These are phyloP conservation scores for Rhodotorula sp. DNA, from an alignment of 1,284 basidiomycete species.

Conservation along the genomic window DNA sequence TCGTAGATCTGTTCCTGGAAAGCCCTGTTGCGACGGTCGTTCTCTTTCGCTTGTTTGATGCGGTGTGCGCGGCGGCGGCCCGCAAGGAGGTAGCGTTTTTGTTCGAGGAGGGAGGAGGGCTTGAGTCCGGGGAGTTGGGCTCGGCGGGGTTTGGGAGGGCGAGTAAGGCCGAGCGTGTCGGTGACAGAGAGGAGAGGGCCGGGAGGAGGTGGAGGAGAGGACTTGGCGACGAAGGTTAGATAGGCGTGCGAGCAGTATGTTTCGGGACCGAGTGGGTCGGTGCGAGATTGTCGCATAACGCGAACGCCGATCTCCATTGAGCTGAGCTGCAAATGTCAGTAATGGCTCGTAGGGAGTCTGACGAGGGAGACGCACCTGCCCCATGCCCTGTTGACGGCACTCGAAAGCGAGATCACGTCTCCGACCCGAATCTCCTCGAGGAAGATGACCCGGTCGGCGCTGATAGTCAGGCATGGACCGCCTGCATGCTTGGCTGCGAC, in stretches of 20 bases:
- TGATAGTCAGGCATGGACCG: slow-evolving; percentile 49
- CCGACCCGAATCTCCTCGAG: slow-evolving; percentile 44
- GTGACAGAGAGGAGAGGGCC: slow-evolving; percentile 10
- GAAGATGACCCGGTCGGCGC: slow-evolving; percentile 47
- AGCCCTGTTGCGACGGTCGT: slow-evolving; percentile 42
- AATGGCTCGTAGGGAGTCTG: too few species aligned
- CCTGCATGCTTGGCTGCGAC: slow-evolving; percentile 49
- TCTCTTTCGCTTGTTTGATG: slow-evolving; percentile 43
- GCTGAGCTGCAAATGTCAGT: slow-evolving; percentile 3
- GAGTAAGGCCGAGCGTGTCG: slow-evolving; percentile 35
- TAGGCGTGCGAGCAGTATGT: slow-evolving; percentile 44
- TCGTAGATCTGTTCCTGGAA: slow-evolving; percentile 44
- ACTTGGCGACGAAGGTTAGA: slow-evolving; percentile 50
- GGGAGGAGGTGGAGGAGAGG: slow-evolving; percentile 20
- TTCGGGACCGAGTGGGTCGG: slow-evolving; percentile 29
- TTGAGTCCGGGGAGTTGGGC: slow-evolving; percentile 42
- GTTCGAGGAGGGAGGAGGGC: slow-evolving; percentile 48
- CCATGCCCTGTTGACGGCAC: slow-evolving; percentile 51
- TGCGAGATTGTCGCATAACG: slow-evolving; percentile 46
- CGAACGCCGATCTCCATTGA: slow-evolving; percentile 50
- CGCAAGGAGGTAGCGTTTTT: slow-evolving; percentile 50
- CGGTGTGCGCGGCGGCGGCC: slow-evolving; percentile 48
- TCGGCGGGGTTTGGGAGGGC: slow-evolving; percentile 31
- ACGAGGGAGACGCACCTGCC: slow-evolving; percentile 31
- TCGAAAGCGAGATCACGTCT: slow-evolving; percentile 47